Base-by-base conservation (phyloP, 805 yeast species). In the Lipomyces yamanashiensis region DNA sequence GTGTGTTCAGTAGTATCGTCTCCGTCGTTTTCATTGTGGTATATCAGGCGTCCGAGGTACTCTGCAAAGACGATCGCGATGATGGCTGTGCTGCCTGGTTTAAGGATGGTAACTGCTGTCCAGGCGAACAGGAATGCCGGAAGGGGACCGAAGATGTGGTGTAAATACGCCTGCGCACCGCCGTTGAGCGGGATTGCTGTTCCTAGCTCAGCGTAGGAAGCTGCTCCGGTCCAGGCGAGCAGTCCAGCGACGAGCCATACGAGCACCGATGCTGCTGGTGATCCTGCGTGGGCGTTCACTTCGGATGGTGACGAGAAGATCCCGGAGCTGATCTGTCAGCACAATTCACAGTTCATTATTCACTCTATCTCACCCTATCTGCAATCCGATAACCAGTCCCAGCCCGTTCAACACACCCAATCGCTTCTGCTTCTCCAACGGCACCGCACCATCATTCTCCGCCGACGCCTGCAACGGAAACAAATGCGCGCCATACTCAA, bases 211-310 rank as follows among this genome's bases (percentile, higher is more conserved):
- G 80, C 80, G 58, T 73, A 79, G 19, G 79, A 75, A 7, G 79
- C 71, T 0, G 81, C 81, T 1, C 81, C 81, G 1, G 80, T 76
- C 80, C 80, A 79, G 1, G 80, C 80, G 23, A 78, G 69, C 36
- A 77, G 59, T 0, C 81, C 81, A 7, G 79, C 75, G 4, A 74
- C 66, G 0, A 72, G 59, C 81, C 81, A 78, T 7, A 77, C 75
- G 0, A 75, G 45, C 15, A 78, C 63, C 7, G 80, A 71, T 12
- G 75, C 72, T 3, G 77, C 80, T 0, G 74, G 74, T 1, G 80
- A 76, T 10, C 79, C 79, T 0, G 79, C 77, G 58, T 71, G 72
- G 15, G 71, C 65, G 62, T 74, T 73, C n/a, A 78, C 73, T 60
- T 75, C 75, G 47, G 77, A 75, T 1, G 81, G 81, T 10, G 80